Conservation (phyloP, 495 filamentous ascomycete species). For the Aspergillus incahuasiensis region DNA sequence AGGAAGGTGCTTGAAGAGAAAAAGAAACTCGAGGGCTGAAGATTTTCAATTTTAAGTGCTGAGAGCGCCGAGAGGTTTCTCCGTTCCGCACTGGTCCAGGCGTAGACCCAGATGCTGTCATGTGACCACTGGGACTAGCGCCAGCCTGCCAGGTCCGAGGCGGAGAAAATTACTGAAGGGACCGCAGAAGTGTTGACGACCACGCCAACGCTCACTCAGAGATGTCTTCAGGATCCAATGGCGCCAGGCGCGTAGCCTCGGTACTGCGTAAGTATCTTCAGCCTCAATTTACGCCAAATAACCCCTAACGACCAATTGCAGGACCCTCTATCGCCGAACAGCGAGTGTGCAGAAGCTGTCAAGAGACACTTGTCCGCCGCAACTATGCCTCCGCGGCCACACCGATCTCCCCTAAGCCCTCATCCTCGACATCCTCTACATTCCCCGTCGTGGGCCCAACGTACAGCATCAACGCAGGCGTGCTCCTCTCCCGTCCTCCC, state of each 20-base stretch:
- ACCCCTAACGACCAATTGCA: constrained; percentile 16
- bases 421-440: constrained; percentile 27
- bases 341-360: constrained; percentile 49
- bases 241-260: constrained; percentile 41
- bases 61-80: too few species aligned
- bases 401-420: constrained; percentile 26
- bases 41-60: background rate
- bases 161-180: constrained; percentile 19
- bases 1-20: constrained; percentile 51
- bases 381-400: constrained; percentile 43
- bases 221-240: constrained; percentile 45
- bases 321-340: constrained; percentile 41
- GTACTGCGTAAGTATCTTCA: constrained; percentile 32
- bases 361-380: constrained; percentile 43
- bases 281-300: background rate
- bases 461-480: constrained; percentile 69
- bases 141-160: too few species aligned
- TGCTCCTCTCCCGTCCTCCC: constrained; percentile 86
- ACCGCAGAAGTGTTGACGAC: constrained; percentile 15
- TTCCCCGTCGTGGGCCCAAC: constrained; percentile 36
- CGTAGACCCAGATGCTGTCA: too few species aligned
- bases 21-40: constrained; percentile 19
- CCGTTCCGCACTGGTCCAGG: too few species aligned
- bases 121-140: constrained; percentile 15
- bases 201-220: constrained; percentile 16